Evolutionary conservation across 2,329 filamentous ascomycete species (phyloP).

Genomic region (Pseudogymnoascus sp.): DNA sequence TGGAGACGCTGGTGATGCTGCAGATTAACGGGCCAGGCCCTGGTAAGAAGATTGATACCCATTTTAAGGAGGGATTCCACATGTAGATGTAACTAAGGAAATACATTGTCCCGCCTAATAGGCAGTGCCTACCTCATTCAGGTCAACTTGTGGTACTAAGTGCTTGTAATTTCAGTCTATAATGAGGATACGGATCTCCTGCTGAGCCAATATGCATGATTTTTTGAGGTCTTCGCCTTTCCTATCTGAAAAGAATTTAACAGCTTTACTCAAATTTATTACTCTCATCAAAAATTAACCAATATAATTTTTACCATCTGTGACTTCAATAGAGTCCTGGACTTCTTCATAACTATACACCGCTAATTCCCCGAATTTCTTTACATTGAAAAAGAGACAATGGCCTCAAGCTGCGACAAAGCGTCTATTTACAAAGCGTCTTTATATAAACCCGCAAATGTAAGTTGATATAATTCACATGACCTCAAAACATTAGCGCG

Average conservation of each 20-base stretch:
- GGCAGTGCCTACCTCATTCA: too few species aligned
- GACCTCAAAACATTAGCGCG: background rate
- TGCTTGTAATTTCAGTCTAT: too few species aligned
- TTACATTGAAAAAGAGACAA: background rate
- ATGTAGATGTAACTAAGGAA: background rate
- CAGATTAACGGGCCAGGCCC: constrained; percentile 19
- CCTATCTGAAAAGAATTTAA: background rate
- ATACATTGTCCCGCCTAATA: background rate
- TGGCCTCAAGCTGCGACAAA: background rate
- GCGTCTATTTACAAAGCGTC: background rate
- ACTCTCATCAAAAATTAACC: background rate
- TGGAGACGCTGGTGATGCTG: constrained; percentile 59
- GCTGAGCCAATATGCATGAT: too few species aligned
- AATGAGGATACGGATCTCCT: too few species aligned
- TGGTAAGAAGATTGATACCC: constrained; percentile 3
- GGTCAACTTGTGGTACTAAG: too few species aligned
- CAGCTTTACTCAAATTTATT: background rate
- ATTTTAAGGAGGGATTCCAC: constrained; percentile 6
- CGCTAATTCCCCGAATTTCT: background rate
- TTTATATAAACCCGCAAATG: background rate
- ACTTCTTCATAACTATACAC: background rate
- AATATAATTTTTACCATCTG: background rate
- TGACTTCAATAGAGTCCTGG: background rate
- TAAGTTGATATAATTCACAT: background rate
- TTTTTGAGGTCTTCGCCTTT: too few species aligned